Evolutionary conservation across 805 yeast species (phyloP).

Genomic region (Brettanomyces custersianus): DNA sequence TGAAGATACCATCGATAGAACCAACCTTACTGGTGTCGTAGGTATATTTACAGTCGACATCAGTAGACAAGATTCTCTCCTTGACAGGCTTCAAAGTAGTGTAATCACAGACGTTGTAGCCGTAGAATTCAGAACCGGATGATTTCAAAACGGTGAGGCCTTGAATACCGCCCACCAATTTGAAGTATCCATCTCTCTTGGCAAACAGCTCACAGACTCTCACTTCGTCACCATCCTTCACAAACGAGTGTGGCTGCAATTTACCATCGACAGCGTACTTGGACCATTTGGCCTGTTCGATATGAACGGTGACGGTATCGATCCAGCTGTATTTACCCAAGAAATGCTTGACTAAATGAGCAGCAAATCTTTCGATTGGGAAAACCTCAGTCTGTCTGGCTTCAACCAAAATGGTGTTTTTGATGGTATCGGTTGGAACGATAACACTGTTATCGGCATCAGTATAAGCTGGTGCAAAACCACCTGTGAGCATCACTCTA

Average conservation of each 20-base stretch:
- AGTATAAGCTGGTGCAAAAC: conserved; percentile 74
- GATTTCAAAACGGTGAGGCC: conserved; percentile 81
- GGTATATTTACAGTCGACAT: conserved; percentile 65
- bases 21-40: conserved; percentile 46
- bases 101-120: conserved; percentile 77
- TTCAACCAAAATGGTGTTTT: conserved; percentile 76
- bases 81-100: conserved; percentile 77
- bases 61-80: conserved; percentile 85
- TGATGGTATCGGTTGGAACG: conserved; percentile 91
- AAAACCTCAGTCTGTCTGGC: conserved; percentile 79
- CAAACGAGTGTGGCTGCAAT: conserved; percentile 75
- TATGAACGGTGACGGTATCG: conserved; percentile 55
- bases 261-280: conserved; percentile 67
- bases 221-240: conserved; percentile 77
- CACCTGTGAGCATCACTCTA: conserved; percentile 65
- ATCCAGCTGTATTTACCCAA: conserved; percentile 70
- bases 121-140: conserved; percentile 89
- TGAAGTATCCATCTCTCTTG: conserved; percentile 43
- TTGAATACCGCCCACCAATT: conserved; percentile 59
- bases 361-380: conserved; percentile 89
- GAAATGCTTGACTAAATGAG: conserved; percentile 76
- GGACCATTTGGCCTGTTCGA: conserved; percentile 73
- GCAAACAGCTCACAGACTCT: conserved; percentile 50
- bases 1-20: conserved; percentile 38
- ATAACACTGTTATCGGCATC: conserved; percentile 81